phyloP scores from a whole-genome alignment of 352 stramenopile species.

The Pythium rishiriense region DNA sequence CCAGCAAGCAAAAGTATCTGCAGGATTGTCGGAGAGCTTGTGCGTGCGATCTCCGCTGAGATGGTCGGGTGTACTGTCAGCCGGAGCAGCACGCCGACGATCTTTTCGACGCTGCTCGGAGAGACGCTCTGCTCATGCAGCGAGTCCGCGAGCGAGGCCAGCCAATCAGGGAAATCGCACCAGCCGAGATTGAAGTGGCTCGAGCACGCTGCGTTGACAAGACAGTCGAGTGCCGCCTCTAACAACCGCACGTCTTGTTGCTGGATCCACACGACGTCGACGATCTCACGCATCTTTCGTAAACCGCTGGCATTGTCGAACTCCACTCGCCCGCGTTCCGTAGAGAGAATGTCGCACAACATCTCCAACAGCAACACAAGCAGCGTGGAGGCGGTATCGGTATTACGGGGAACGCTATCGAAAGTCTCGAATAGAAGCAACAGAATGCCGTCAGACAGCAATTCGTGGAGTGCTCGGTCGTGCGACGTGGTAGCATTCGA shows the following conservation, averaged over 20 bases:
- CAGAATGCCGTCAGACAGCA: slow-evolving; percentile 13
- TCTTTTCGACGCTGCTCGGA: slow-evolving; percentile 39
- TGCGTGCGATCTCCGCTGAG: slow-evolving; percentile 23
- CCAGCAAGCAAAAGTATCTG: slow-evolving; percentile 29
- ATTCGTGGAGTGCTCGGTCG: neutral
- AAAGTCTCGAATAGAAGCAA: slow-evolving; percentile 22
- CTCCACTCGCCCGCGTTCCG: slow-evolving; percentile 29
- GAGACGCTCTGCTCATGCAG: slow-evolving; percentile 29
- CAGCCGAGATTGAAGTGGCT: slow-evolving; percentile 32
- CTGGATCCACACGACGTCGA: slow-evolving; percentile 30
- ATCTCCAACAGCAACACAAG: slow-evolving; percentile 33
- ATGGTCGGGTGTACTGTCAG: slow-evolving; percentile 32
- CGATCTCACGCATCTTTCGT: slow-evolving; percentile 32
- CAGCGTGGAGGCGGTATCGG: slow-evolving; percentile 13
- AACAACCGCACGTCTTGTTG: slow-evolving; percentile 27
- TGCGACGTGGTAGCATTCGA: neutral
- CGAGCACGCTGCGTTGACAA: slow-evolving; percentile 49
- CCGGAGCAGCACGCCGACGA: slow-evolving; percentile 41
- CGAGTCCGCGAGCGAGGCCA: slow-evolving; percentile 31
- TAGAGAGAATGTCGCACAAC: slow-evolving; percentile 37
- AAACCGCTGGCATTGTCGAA: slow-evolving; percentile 34
- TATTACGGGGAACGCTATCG: neutral
- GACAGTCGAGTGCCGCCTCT: slow-evolving; percentile 43
- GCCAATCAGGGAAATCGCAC: slow-evolving; percentile 34
- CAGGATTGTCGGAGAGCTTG: slow-evolving; percentile 33